These are phyloP conservation scores for Ophiognomonia clavigignenti-juglandacearum DNA, from an alignment of 2,329 filamentous ascomycete species.

Conservation along the genomic window DNA sequence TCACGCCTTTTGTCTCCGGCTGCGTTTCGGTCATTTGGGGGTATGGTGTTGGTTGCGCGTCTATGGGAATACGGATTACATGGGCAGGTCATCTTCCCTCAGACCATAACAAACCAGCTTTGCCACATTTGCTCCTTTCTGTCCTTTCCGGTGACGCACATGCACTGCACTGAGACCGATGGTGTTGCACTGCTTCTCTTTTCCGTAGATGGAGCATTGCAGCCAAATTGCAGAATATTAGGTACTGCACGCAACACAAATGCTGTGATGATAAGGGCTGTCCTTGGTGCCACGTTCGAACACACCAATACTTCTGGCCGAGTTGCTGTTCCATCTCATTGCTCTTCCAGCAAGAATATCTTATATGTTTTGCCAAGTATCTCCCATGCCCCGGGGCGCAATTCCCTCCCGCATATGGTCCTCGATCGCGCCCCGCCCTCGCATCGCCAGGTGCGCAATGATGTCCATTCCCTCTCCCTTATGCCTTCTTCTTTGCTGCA, in stretches of 20 bases:
- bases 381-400: too few relatives aligned
- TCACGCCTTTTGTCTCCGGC: constrained; percentile 6
- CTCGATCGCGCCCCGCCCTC: too few relatives aligned
- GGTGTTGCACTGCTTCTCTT: too few relatives aligned
- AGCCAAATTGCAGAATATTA: neutral
- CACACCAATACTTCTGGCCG: too few relatives aligned
- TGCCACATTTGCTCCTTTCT: neutral
- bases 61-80: constrained; percentile 14
- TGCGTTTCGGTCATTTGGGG: constrained; percentile 6
- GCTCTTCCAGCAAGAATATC: too few relatives aligned
- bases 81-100: constrained; percentile 13
- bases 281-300: neutral
- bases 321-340: too few relatives aligned
- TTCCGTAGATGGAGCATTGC: neutral
- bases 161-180: neutral
- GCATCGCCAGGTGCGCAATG: too few relatives aligned
- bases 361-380: too few relatives aligned
- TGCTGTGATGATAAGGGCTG: neutral
- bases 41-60: constrained; percentile 7
- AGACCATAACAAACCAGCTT: constrained; percentile 7
- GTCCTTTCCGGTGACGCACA: neutral
- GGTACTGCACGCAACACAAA: too few relatives aligned
- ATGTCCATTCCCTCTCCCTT: constrained; percentile 23
- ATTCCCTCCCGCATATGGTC: too few relatives aligned
- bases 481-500: constrained; percentile 80